Conservation (phyloP, 108 stramenopile genomes). For the Cyclotella baltica region DNA sequence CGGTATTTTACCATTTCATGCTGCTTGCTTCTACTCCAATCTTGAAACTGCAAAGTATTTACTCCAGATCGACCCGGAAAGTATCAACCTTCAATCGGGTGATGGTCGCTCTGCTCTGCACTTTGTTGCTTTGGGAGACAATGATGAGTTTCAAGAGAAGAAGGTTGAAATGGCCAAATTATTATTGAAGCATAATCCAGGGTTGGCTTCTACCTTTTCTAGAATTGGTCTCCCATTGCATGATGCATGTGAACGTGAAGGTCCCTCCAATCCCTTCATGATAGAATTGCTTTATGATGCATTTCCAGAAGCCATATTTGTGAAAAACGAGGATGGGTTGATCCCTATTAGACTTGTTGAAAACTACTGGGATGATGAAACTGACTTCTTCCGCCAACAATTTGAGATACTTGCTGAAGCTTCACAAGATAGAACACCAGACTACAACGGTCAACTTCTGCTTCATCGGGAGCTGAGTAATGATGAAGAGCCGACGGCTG, state of each 20-base stretch:
- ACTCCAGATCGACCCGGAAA: background rate
- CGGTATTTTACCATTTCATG: slow-evolving; percentile 61
- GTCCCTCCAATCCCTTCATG: background rate
- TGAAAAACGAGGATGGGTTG: background rate
- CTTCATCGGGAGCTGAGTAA: slow-evolving; percentile 1
- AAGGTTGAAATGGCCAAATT: background rate
- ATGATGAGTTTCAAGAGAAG: background rate
- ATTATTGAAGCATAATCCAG: background rate
- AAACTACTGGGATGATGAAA: background rate
- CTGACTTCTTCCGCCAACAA: no score
- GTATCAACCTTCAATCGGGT: background rate
- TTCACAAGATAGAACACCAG: slow-evolving; percentile 7
- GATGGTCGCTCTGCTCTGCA: background rate
- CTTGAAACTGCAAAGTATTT: background rate
- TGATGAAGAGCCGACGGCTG: background rate
- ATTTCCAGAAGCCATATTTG: background rate
- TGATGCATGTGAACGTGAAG: background rate
- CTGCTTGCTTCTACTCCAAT: background rate
- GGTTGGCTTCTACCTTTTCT: background rate
- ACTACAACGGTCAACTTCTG: slow-evolving; percentile 4
- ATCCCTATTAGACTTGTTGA: background rate
- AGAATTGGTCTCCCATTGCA: background rate
- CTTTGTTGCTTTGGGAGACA: background rate
- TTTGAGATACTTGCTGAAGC: slow-evolving; percentile 48
- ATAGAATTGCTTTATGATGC: background rate